These are phyloP conservation scores for Escallonia rubra DNA, from an alignment of 129 eudicot species.

Conservation along the genomic window DNA sequence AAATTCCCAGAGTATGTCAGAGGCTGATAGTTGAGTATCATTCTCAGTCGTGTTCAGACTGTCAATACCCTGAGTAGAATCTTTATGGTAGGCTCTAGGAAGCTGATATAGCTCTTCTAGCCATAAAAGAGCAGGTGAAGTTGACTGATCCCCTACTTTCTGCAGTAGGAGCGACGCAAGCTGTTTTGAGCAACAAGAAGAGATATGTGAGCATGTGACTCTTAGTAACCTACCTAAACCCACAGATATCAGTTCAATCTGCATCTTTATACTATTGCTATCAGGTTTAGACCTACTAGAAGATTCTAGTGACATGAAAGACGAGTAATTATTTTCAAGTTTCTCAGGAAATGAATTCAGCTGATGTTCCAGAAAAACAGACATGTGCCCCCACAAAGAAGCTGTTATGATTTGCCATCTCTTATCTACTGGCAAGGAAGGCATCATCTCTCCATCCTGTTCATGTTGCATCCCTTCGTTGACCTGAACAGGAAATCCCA, in stretches of 20 bases:
- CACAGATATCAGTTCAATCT: conserved; percentile 25
- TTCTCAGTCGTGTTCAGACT: conserved; percentile 15
- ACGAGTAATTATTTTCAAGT: conserved; percentile 26
- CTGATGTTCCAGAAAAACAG: conserved; percentile 48
- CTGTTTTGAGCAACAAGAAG: conserved; percentile 48
- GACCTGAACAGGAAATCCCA: conserved; percentile 19
- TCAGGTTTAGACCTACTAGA: conserved; percentile 19
- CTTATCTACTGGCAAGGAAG: conserved; percentile 37
- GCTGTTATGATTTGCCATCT: conserved; percentile 50
- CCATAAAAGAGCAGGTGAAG: conserved; percentile 36
- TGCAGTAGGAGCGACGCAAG: conserved; percentile 56
- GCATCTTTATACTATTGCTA: conserved; percentile 19
- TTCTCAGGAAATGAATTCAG: conserved; percentile 32
- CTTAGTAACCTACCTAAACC: conserved; percentile 38
- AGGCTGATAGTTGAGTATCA: conserved; percentile 31
- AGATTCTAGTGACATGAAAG: conserved; percentile 19
- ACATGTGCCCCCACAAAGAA: conserved; percentile 61
- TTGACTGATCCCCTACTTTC: conserved; percentile 37
- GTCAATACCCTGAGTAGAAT: conserved; percentile 23
- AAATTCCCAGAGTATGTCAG: conserved; percentile 45
- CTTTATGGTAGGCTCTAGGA: conserved; percentile 20
- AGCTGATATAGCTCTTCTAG: conserved; percentile 37
- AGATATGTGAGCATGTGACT: conserved; percentile 34
- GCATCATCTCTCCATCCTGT: conserved; percentile 19
- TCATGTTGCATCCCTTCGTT: conserved; percentile 25